A percentile compares a stretch with the other conserved stretches of the same genome.
Conservation (phyloP, 192 early-diverging fungal genomes). For the Spizellomyces sp. region DNA sequence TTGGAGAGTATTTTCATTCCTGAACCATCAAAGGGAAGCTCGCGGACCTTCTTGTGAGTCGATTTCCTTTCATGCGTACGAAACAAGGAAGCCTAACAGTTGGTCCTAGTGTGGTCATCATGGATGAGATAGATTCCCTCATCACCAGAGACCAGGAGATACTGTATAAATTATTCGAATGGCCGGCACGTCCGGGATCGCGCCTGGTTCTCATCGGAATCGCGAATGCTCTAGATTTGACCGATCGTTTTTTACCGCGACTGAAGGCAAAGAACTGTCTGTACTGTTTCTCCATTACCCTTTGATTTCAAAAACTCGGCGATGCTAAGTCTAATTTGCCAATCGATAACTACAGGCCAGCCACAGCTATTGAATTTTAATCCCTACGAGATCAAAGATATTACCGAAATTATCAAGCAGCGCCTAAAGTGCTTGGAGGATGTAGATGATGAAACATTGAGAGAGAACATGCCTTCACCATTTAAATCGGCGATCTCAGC, state of each 20-base stretch:
- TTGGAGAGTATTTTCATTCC: slow-evolving; percentile 56
- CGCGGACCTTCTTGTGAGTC: too few species aligned
- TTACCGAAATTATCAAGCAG: slow-evolving; percentile 84
- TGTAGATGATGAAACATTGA: slow-evolving; percentile 4
- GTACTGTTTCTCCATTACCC: slow-evolving; percentile 19
- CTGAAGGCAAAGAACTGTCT: slow-evolving; percentile 79
- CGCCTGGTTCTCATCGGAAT: slow-evolving; percentile 84
- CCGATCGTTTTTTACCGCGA: slow-evolving; percentile 85
- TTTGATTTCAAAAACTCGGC: background rate
- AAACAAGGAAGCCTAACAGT: background rate
- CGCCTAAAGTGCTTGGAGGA: slow-evolving; percentile 63
- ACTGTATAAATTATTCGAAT: slow-evolving; percentile 87
- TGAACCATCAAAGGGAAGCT: background rate
- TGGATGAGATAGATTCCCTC: slow-evolving; percentile 94
- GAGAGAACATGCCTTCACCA: background rate
- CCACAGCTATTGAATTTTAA: slow-evolving; percentile 84
- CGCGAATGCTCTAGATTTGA: slow-evolving; percentile 91
- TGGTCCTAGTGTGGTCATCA: slow-evolving; percentile 66
- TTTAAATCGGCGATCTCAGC: background rate
- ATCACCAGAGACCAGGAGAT: slow-evolving; percentile 79
- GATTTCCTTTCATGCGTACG: background rate
- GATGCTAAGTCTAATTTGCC: background rate
- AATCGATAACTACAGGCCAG: slow-evolving; percentile 39
- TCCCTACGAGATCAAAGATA: slow-evolving; percentile 85
- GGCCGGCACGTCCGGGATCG: slow-evolving; percentile 62